Percentiles rank a stretch among this genome's conserved stretches.
These are phyloP conservation scores for Garcia nutans DNA, from an alignment of 345 rosid species.

Conservation along the genomic window DNA sequence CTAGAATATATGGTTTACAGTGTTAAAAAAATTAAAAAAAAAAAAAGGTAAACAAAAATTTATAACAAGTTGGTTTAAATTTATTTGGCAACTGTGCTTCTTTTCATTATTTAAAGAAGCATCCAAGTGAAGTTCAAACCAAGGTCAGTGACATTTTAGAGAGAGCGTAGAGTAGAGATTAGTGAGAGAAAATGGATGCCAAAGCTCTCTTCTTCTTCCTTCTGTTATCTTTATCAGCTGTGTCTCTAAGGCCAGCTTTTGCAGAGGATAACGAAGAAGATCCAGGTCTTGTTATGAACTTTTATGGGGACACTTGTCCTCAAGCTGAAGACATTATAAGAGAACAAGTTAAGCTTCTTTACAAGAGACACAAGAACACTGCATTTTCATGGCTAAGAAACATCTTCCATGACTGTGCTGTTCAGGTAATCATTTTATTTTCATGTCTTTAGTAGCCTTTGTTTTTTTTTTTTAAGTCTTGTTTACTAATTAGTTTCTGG, in stretches of 20 bases:
- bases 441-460: background rate
- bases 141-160: constrained; percentile 24
- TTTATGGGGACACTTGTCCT: constrained; percentile 86
- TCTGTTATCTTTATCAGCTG: constrained; percentile 47
- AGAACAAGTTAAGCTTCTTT: constrained; percentile 87
- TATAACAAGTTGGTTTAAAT: background rate
- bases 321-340: constrained; percentile 90
- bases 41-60: background rate
- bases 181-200: constrained; percentile 42
- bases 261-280: constrained; percentile 45
- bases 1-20: no score
- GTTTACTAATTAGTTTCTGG: background rate
- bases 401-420: constrained; percentile 99
- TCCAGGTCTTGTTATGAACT: constrained; percentile 74
- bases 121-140: background rate
- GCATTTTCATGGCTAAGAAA: constrained; percentile 99
- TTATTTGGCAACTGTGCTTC: constrained; percentile 1
- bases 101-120: constrained; percentile 38
- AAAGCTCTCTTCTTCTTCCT: constrained; percentile 43
- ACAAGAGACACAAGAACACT: constrained; percentile 99
- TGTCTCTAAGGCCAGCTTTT: constrained; percentile 32
- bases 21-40: no score
- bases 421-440: constrained; percentile 45
- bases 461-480: background rate
- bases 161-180: background rate